Percentiles rank a stretch among this genome's conserved stretches.
Conservation (phyloP, 768 basidiomycete genomes). For the Termitomyces sp. region DNA sequence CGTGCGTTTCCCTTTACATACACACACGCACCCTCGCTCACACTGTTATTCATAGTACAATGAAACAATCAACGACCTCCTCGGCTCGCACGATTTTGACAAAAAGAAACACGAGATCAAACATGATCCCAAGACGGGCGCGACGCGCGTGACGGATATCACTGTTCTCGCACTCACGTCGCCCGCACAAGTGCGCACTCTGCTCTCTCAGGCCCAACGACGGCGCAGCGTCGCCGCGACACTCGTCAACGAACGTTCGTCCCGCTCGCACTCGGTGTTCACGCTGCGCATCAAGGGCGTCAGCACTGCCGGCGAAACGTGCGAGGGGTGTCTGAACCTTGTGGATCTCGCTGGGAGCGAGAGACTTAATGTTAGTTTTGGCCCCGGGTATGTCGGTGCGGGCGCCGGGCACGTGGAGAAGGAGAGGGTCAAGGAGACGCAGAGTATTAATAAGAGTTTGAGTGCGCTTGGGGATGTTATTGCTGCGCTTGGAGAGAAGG, state of each 20-base stretch:
- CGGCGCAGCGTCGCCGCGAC: conserved; percentile 87
- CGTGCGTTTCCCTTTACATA: conserved; percentile 37
- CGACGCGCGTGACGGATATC: conserved; percentile 79
- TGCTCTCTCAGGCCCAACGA: conserved; percentile 72
- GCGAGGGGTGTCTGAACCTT: conserved; percentile 83
- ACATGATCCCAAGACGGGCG: conserved; percentile 72
- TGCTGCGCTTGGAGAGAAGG: conserved; percentile 80
- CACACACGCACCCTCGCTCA: conserved; percentile 4
- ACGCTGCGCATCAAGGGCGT: conserved; percentile 78
- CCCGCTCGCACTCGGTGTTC: conserved; percentile 91
- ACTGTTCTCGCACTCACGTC: conserved; percentile 69
- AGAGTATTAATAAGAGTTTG: conserved; percentile 88
- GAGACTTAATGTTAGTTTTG: conserved; percentile 70
- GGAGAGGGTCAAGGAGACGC: conserved; percentile 86
- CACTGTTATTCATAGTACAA: conserved; percentile 55
- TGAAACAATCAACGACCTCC: conserved; percentile 91
- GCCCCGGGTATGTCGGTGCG: conserved; percentile 14
- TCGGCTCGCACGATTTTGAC: conserved; percentile 79
- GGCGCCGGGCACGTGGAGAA: conserved; percentile 45
- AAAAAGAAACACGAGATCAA: conserved; percentile 96
- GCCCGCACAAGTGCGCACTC: conserved; percentile 68
- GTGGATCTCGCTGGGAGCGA: conserved; percentile 96
- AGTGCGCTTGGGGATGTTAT: conserved; percentile 92
- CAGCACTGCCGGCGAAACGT: conserved; percentile 62
- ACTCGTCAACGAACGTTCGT: conserved; percentile 92